Conservation (phyloP, 805 yeast species). For the Kuraishia ogatae region DNA sequence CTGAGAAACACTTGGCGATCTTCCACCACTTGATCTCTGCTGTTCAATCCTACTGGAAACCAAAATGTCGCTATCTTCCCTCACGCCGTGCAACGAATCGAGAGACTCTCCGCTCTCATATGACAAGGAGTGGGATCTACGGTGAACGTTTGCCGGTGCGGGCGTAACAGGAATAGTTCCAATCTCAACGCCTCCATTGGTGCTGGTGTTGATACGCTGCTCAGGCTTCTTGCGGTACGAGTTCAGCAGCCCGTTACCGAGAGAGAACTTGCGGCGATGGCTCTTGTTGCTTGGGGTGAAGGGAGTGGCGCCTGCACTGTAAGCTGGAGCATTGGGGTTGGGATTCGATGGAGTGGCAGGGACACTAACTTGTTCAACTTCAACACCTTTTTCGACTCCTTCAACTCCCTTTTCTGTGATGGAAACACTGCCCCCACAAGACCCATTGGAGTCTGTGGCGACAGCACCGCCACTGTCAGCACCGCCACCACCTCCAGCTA, state of each 20-base stretch:
- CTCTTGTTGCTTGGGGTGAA: conserved; percentile 17
- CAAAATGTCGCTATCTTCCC: conserved; percentile 52
- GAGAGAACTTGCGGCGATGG: conserved; percentile 56
- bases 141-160: conserved; percentile 26
- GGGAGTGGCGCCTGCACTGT: not conserved
- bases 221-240: conserved; percentile 43
- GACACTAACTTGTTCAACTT: not conserved
- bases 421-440: not conserved
- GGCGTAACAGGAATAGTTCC: conserved; percentile 25
- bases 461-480: too few species aligned
- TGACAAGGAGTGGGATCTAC: conserved; percentile 21
- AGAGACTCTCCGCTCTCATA: conserved; percentile 43
- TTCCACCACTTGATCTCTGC: conserved; percentile 11
- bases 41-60: conserved; percentile 52
- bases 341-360: too few species aligned
- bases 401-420: too few species aligned
- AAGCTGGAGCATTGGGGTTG: not conserved
- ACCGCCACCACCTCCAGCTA: too few species aligned
- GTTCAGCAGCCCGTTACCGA: conserved; percentile 48
- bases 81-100: conserved; percentile 44
- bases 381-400: not conserved
- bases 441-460: not conserved
- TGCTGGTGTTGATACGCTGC: conserved; percentile 31
- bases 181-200: conserved; percentile 14
- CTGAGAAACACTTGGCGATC: conserved; percentile 10